Base-by-base conservation (phyloP, 352 stramenopile species). In the Phytopythium litorale region DNA sequence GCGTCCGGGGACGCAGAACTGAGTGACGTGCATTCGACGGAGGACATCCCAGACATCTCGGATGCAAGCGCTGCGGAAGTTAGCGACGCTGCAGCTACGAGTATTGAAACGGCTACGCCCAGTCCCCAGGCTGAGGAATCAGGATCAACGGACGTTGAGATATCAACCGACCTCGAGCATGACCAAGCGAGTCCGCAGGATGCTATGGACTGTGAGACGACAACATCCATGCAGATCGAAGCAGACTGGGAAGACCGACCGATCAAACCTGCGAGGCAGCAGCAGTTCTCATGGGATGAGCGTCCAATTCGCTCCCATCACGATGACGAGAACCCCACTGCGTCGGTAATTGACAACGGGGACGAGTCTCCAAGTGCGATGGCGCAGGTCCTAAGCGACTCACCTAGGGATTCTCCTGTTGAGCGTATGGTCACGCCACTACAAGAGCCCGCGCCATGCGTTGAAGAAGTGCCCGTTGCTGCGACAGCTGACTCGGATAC, bases 211-310 rank as follows among this genome's bases (percentile, higher is more conserved):
- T 6, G 13, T 19, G 25, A 15, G 32, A 32, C 37, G 16, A 9
- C 42, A 30, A 30, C 12, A n/a, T 18, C 49, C 16, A 16, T 23
- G 8, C 4, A 23, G 53, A 19, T 21, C 25, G 30, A 9, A 23
- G 23, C 56, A 6, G n/a, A 50, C n/a, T 68, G 56, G 63, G 63
- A 68, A n/a, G 63, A 68, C 23, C 63, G 56, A 46, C 56, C 63
- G 4, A 49, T 68, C 18, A 33, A 52, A 12, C 19, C 43, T 32
- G 43, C 33, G 12, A 35, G 38, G 3, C 56, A 62, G 35, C 28
- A 51, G 16, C 32, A 51, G 18, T 62, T 62, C 19, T 42, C 48
- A 4, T 64, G 54, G 66, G 66, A 70, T 21, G 59, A 73, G 0
- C 66, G 54, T 25, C 63, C 63, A 7, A 67, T 70, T 48, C 50